These are phyloP conservation scores for Laetiporus sulphureus DNA, from an alignment of 1,284 basidiomycete species.

Conservation along the genomic window DNA sequence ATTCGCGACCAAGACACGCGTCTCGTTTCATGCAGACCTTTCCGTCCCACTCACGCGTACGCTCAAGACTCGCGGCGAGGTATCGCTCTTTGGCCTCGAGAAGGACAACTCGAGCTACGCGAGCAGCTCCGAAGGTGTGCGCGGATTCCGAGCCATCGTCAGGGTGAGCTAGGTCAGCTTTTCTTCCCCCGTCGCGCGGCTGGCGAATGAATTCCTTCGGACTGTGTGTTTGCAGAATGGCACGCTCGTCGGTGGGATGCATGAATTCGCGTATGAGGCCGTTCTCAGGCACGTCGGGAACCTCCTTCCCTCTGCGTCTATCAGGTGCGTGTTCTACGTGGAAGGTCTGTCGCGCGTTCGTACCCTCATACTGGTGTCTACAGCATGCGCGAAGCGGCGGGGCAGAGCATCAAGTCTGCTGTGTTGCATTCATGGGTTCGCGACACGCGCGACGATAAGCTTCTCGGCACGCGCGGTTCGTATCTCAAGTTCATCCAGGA, in stretches of 20 bases:
- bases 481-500: constrained; percentile 66
- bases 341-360: neutral
- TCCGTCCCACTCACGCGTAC: constrained; percentile 50
- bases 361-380: neutral
- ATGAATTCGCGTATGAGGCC: constrained; percentile 80
- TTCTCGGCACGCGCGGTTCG: constrained; percentile 56
- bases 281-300: constrained; percentile 69
- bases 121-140: constrained; percentile 61
- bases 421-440: constrained; percentile 72
- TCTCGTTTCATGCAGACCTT: constrained; percentile 70
- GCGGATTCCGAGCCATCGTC: constrained; percentile 59
- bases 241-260: constrained; percentile 42
- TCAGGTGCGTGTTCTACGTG: constrained; percentile 46
- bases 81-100: constrained; percentile 58
- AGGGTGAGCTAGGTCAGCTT: constrained; percentile 49
- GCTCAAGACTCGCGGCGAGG: constrained; percentile 55
- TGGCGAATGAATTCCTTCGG: constrained; percentile 9
- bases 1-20: constrained; percentile 84
- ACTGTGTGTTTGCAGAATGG: constrained; percentile 34
- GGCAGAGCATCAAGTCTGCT: constrained; percentile 78
- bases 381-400: constrained; percentile 81
- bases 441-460: constrained; percentile 78
- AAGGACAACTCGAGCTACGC: constrained; percentile 67
- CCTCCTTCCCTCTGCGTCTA: constrained; percentile 69
- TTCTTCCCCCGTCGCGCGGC: constrained; percentile 11